phyloP scores from a whole-genome alignment of 1,284 basidiomycete genomes.

The Volvariella surrecta region DNA sequence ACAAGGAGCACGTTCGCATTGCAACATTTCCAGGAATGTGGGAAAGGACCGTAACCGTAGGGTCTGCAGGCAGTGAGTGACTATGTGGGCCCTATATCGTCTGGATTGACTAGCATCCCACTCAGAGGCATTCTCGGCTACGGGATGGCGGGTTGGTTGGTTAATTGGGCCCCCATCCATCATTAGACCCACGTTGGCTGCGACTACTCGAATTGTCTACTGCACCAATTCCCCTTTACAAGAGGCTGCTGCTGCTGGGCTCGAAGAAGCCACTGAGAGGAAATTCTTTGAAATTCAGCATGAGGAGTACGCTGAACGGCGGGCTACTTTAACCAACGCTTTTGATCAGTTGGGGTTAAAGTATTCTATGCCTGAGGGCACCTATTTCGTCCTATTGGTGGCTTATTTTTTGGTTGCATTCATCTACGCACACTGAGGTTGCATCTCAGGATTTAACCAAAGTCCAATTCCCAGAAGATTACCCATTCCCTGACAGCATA shows the following conservation, averaged over 20 bases:
- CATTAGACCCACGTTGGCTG: constrained; percentile 82
- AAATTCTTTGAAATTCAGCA: constrained; percentile 79
- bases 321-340: constrained; percentile 62
- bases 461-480: constrained; percentile 78
- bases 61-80: constrained; percentile 40
- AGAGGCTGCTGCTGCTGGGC: constrained; percentile 84
- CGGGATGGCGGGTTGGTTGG: constrained; percentile 98
- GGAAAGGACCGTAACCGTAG: constrained; percentile 62
- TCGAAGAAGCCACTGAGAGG: constrained; percentile 67
- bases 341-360: constrained; percentile 84
- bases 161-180: constrained; percentile 83
- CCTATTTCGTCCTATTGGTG: constrained; percentile 85
- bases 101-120: constrained; percentile 7
- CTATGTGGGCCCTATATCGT: not conserved
- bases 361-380: constrained; percentile 84
- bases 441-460: constrained; percentile 66
- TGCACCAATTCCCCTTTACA: constrained; percentile 89
- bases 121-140: constrained; percentile 92
- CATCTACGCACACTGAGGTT: not conserved
- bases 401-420: constrained; percentile 15
- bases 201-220: constrained; percentile 91
- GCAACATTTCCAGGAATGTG: constrained; percentile 96
- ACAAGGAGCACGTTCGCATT: constrained; percentile 84
- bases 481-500: constrained; percentile 72
- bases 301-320: constrained; percentile 76